Base-by-base conservation (phyloP, 768 basidiomycete genomes). In the Leccinellum luteum region DNA sequence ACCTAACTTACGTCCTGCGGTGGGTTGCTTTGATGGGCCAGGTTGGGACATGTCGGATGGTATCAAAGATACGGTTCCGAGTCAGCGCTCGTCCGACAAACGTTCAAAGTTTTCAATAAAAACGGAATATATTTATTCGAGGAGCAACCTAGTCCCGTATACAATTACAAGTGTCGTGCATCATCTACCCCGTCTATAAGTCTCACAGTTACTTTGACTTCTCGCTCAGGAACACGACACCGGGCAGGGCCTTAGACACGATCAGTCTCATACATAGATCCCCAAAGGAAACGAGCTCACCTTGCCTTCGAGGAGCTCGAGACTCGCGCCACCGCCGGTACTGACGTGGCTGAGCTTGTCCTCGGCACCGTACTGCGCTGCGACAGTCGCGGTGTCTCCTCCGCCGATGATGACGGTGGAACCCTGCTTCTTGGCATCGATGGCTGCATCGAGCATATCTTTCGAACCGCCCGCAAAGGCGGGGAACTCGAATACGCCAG, bases 261-360 rank as follows among this genome's bases (percentile, higher is more conserved):
- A 21, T 61, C 27, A 67, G 60, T 67, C 35, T 67, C 62, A 49
- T 19, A 43, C 43, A 44, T 35, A 25, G 48, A 51, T 30, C 12
- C 15, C 15, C 15, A 13, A 56, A 28, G 1, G 19, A 54, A 48
- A 14, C 19, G 17, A 6, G 60, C 78, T 67, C 66, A 93, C 94
- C 87, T 99, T 99, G 75, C 96, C 96, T 79, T 99, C 96, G 65
- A 99, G 83, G 41, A 99, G 82, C 74, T 99, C 96, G 58, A 99
- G 84, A 70, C 89, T 90, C 30, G 93, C 93, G 52, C 92, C 92
- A 48, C 91, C 96, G 60, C 96, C 96, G 35, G 96, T 99, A 72
- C 90, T 93, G 66, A 99, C 93, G 75, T 99, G 96, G 74, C 90
- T 94, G 61, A 99, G 79, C 72, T 92, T 86, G 64, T 89, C 86